phyloP scores from a whole-genome alignment of 2,329 filamentous ascomycete species.

The Coleophoma crateriformis region DNA sequence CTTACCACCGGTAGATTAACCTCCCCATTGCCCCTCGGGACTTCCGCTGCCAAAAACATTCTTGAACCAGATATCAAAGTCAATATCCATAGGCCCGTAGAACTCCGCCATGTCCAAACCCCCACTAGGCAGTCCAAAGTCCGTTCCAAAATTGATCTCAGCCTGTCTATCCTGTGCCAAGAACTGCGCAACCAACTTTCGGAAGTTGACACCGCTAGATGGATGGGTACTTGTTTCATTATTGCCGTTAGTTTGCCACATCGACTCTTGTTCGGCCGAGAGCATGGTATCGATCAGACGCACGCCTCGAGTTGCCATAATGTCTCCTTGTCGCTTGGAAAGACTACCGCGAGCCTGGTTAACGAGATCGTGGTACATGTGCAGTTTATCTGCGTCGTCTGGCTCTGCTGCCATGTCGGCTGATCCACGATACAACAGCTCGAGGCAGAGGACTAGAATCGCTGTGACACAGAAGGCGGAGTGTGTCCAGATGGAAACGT shows the following conservation, averaged over 20 bases:
- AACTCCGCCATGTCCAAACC: neutral
- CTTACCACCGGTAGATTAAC: too few species aligned
- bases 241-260: neutral
- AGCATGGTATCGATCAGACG: neutral
- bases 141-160: neutral
- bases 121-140: neutral
- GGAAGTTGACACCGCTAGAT: neutral
- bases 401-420: too few species aligned
- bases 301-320: neutral
- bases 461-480: conserved; percentile 25
- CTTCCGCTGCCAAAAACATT: too few species aligned
- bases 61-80: neutral
- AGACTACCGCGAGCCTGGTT: neutral
- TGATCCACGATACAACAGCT: neutral
- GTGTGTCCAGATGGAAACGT: conserved; percentile 20
- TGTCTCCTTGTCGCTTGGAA: neutral
- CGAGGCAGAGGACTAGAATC: neutral
- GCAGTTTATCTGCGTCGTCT: neutral
- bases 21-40: too few species aligned
- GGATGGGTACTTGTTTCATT: neutral
- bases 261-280: neutral
- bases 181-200: neutral
- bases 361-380: neutral
- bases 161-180: neutral
- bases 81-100: neutral